These are phyloP conservation scores for Flaveria floridana DNA, from an alignment of 140 eudicot species.

Conservation along the genomic window DNA sequence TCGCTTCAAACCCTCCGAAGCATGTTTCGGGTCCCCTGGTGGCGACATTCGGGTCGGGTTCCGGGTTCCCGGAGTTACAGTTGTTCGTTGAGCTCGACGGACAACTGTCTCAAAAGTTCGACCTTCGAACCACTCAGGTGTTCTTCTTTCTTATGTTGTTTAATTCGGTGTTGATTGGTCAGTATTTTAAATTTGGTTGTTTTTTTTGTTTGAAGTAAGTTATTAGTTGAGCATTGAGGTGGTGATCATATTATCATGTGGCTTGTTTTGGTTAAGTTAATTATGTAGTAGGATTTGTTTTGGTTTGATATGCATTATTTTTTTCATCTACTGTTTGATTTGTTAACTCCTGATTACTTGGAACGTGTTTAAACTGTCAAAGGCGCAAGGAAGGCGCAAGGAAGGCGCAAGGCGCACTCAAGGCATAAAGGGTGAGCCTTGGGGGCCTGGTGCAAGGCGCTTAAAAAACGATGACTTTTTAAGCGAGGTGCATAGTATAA, in stretches of 20 bases:
- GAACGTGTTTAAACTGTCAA: too few species aligned
- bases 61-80: slow-evolving; percentile 48
- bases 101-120: slow-evolving; percentile 41
- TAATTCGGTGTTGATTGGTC: background rate
- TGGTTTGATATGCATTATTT: slow-evolving; percentile 1
- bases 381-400: too few species aligned
- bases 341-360: too few species aligned
- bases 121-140: slow-evolving; percentile 52
- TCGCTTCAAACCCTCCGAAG: slow-evolving; percentile 36
- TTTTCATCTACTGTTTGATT: too few species aligned
- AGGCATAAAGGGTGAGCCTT: too few species aligned
- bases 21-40: slow-evolving; percentile 37
- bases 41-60: slow-evolving; percentile 46
- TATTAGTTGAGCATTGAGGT: background rate
- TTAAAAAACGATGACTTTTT: too few species aligned
- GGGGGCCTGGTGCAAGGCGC: too few species aligned
- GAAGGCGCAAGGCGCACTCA: too few species aligned
- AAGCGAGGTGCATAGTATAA: too few species aligned
- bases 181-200: background rate
- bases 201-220: background rate
- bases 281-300: slow-evolving; percentile 1
- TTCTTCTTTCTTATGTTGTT: background rate
- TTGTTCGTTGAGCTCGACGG: slow-evolving; percentile 39
- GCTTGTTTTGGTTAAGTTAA: slow-evolving; percentile 1
- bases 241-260: background rate